Percentiles rank a stretch among this genome's conserved stretches.
phyloP scores from a whole-genome alignment of 768 basidiomycete species.

The Lactarius quietus region DNA sequence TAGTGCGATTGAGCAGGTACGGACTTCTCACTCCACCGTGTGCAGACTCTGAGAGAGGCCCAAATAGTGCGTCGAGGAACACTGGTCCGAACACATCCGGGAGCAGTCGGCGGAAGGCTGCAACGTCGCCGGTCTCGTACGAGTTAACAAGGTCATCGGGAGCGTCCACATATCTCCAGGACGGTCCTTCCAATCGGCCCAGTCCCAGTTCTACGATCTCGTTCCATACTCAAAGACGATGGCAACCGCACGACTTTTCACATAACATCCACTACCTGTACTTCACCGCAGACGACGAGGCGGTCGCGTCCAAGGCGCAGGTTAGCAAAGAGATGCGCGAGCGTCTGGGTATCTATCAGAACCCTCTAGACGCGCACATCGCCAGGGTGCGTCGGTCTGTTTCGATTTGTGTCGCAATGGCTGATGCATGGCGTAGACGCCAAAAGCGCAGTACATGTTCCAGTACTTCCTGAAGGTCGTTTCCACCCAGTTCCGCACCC shows the following conservation, averaged over 20 bases:
- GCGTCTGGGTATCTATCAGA: slow-evolving; percentile 64
- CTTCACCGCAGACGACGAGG: slow-evolving; percentile 84
- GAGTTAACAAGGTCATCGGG: slow-evolving; percentile 95
- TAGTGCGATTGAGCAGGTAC: slow-evolving; percentile 86
- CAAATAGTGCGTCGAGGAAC: slow-evolving; percentile 84
- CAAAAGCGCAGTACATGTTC: slow-evolving; percentile 88
- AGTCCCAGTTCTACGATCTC: slow-evolving; percentile 77
- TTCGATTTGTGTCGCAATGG: background rate
- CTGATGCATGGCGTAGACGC: slow-evolving; percentile 47
- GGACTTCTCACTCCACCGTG: slow-evolving; percentile 25
- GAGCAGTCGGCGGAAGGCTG: slow-evolving; percentile 94
- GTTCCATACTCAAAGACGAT: slow-evolving; percentile 92
- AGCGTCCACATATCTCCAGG: slow-evolving; percentile 96
- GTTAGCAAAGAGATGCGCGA: slow-evolving; percentile 61
- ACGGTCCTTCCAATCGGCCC: slow-evolving; percentile 86
- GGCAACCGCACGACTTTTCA: slow-evolving; percentile 87
- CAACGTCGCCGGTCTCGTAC: slow-evolving; percentile 85
- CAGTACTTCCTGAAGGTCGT: slow-evolving; percentile 99
- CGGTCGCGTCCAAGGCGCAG: slow-evolving; percentile 61
- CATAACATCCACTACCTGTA: slow-evolving; percentile 79
- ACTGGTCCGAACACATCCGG: slow-evolving; percentile 91
- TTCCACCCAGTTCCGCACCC: slow-evolving; percentile 87
- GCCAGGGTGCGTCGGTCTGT: slow-evolving; percentile 44
- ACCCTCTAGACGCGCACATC: slow-evolving; percentile 71
- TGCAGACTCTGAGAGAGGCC: background rate